Conservation (phyloP, 2,329 filamentous ascomycete species). For the Plectosphaerella cucumerina region DNA sequence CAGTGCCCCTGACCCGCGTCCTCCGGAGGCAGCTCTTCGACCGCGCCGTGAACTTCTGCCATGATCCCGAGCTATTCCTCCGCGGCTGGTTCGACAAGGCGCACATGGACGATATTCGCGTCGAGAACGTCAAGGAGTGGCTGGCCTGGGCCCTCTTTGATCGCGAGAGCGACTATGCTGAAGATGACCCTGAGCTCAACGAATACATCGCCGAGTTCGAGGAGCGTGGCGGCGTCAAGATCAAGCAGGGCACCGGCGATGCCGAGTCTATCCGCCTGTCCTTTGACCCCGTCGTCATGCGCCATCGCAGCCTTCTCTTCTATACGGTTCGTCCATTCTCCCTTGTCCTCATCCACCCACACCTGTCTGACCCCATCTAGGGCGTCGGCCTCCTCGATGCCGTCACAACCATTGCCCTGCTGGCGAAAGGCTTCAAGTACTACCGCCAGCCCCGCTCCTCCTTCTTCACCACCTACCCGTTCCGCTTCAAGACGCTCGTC, state of each 20-base stretch:
- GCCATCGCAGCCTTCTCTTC: constrained; percentile 61
- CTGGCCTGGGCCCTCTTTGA: constrained; percentile 68
- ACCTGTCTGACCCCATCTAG: neutral
- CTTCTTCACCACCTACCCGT: constrained; percentile 52
- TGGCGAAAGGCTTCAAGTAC: constrained; percentile 46
- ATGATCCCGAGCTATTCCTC: constrained; percentile 53
- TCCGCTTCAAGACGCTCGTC: constrained; percentile 46
- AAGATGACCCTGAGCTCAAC: constrained; percentile 36
- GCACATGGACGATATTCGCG: constrained; percentile 49
- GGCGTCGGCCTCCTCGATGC: constrained; percentile 39
- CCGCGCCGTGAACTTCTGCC: constrained; percentile 49
- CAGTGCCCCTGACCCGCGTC: constrained; percentile 32
- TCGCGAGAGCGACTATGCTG: constrained; percentile 30
- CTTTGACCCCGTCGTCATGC: constrained; percentile 57
- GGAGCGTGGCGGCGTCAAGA: constrained; percentile 40
- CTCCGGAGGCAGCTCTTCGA: constrained; percentile 53
- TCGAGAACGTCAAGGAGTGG: constrained; percentile 66
- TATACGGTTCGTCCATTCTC: constrained; percentile 39
- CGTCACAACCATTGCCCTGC: constrained; percentile 39
- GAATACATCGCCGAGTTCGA: constrained; percentile 50
- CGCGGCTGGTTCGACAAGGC: constrained; percentile 64
- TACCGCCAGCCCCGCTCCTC: constrained; percentile 29
- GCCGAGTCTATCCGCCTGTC: constrained; percentile 59
- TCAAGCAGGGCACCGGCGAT: constrained; percentile 51
- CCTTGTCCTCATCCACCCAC: constrained; percentile 25